Percentiles rank a stretch among this genome's conserved stretches.
Evolutionary conservation across 2,329 filamentous ascomycete species (phyloP).

Genomic region (Catunica adiposa): DNA sequence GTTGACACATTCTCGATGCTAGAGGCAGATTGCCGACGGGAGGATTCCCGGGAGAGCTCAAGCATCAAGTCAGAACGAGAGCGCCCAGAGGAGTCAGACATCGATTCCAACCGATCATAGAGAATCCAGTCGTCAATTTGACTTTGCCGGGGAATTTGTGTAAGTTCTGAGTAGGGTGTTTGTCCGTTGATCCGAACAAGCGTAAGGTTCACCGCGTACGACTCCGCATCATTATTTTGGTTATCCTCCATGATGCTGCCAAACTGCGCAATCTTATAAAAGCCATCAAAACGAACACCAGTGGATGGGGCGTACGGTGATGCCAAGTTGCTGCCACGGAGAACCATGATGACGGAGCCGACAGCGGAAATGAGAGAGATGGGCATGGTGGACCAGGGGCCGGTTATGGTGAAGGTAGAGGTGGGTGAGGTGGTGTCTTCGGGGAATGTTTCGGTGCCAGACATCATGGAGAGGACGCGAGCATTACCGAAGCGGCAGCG

Average conservation of each 20-base stretch:
- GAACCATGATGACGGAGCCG: constrained; percentile 33
- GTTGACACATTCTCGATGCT: neutral
- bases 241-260: constrained; percentile 22
- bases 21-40: constrained; percentile 10
- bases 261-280: constrained; percentile 36
- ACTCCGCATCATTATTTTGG: constrained; percentile 1
- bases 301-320: constrained; percentile 35
- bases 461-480: constrained; percentile 33
- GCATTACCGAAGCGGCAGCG: constrained; percentile 28
- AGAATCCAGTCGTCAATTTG: constrained; percentile 40
- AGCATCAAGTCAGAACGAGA: constrained; percentile 12
- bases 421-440: constrained; percentile 19
- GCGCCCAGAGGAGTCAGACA: constrained; percentile 12
- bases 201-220: constrained; percentile 26
- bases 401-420: constrained; percentile 28
- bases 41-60: constrained; percentile 9
- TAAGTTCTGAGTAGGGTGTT: constrained; percentile 26
- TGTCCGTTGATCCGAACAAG: constrained; percentile 30
- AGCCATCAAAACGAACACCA: constrained; percentile 40
- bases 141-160: constrained; percentile 33
- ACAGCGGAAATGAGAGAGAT: constrained; percentile 32
- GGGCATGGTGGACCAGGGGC: constrained; percentile 29
- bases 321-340: constrained; percentile 33
- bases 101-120: constrained; percentile 31
- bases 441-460: constrained; percentile 32